Evolutionary conservation across 441 rosid genomes (phyloP).

Genomic region (Arabidopsis hybrid): DNA sequence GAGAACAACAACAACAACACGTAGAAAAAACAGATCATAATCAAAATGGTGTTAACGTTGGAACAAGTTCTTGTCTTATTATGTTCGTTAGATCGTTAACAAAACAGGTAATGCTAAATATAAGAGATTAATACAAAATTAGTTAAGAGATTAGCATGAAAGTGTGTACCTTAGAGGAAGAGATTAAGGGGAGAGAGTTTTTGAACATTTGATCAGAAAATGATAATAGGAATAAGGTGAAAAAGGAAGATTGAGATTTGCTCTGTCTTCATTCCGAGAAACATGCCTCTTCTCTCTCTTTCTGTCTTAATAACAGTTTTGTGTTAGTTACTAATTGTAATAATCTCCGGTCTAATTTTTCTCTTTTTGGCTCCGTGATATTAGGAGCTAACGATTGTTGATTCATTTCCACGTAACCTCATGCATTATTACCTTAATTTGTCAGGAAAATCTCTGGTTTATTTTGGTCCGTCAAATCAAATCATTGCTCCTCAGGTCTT

Average conservation of each 20-base stretch:
- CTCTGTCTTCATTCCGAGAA: constrained; percentile 46
- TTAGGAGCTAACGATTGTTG: constrained; percentile 22
- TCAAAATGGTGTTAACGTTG: constrained; percentile 13
- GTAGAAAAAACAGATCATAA: constrained; percentile 8
- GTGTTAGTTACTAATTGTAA: constrained; percentile 31
- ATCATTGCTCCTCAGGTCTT: neutral
- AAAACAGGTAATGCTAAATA: constrained; percentile 26
- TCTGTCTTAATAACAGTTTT: constrained; percentile 38
- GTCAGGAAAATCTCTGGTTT: neutral
- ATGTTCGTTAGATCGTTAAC: constrained; percentile 15
- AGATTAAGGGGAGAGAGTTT: constrained; percentile 43
- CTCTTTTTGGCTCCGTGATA: constrained; percentile 40
- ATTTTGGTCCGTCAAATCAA: constrained; percentile 10
- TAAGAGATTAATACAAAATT: constrained; percentile 23
- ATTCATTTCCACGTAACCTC: constrained; percentile 36
- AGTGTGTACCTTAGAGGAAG: constrained; percentile 29
- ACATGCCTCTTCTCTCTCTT: constrained; percentile 41
- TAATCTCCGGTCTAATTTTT: constrained; percentile 18
- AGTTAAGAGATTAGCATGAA: constrained; percentile 27
- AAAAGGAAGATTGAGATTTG: constrained; percentile 32
- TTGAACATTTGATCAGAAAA: constrained; percentile 23
- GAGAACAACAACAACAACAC: constrained; percentile 15
- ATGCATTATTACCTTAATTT: constrained; percentile 23
- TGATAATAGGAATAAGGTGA: constrained; percentile 32
- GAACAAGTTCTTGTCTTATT: constrained; percentile 21